Conservation (phyloP, 345 rosid genomes). For the Populus ilicifolia region DNA sequence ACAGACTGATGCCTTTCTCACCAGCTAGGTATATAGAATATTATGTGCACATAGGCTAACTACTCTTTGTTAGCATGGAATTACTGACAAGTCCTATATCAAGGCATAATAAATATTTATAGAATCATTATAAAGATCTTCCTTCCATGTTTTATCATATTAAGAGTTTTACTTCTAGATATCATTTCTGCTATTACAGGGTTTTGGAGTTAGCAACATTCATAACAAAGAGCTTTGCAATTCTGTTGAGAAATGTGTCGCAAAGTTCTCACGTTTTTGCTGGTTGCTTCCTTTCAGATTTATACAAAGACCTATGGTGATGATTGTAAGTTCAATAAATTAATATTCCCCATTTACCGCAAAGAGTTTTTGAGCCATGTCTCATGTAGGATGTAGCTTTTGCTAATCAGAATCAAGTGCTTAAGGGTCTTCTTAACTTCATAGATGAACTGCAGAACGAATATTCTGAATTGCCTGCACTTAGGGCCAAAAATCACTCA, state of each 20-base stretch:
- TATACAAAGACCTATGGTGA: conserved; percentile 10
- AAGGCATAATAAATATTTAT: too few relatives aligned
- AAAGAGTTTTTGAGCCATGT: neutral
- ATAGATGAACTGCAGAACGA: neutral
- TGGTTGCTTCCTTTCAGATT: conserved; percentile 26
- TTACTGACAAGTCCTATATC: too few relatives aligned
- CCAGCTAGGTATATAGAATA: too few relatives aligned
- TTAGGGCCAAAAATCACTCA: too few relatives aligned
- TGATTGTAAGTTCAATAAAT: conserved; percentile 32
- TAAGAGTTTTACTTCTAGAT: neutral
- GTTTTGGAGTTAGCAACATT: neutral
- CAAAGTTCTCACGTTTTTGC: conserved; percentile 29
- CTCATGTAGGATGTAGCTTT: neutral
- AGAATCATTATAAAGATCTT: too few relatives aligned
- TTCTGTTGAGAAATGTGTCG: conserved; percentile 30
- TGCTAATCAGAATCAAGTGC: neutral
- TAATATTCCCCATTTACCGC: neutral
- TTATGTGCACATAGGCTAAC: too few relatives aligned
- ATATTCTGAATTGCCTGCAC: too few relatives aligned
- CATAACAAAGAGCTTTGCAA: neutral
- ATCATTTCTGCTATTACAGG: neutral
- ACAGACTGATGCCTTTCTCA: too few relatives aligned
- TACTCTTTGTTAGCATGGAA: too few relatives aligned
- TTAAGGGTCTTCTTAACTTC: neutral
- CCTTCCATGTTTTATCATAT: too few relatives aligned